Percentiles rank a stretch among this genome's conserved stretches.
Conservation (phyloP, 805 yeast genomes). For the Ogataea salicorniae region DNA sequence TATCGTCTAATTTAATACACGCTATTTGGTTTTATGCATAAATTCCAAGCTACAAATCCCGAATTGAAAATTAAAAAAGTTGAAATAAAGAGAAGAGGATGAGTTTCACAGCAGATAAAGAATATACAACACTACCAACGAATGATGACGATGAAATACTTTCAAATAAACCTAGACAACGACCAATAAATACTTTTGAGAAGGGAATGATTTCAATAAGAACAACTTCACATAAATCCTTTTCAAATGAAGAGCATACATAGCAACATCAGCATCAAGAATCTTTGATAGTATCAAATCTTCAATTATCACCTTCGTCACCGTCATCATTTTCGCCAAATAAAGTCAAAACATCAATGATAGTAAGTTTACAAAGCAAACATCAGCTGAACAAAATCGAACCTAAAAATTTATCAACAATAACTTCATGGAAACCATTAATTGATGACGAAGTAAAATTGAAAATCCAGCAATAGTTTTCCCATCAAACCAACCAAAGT, state of each 20-base stretch:
- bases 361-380: not conserved
- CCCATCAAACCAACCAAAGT: constrained; percentile 9
- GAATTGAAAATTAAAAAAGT: no score
- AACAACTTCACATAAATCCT: not conserved
- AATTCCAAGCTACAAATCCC: no score
- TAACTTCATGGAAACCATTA: not conserved
- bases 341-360: no score
- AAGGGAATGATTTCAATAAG: not conserved
- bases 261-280: not conserved
- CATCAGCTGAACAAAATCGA: not conserved
- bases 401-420: not conserved
- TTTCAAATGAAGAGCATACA: not conserved
- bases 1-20: no score
- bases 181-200: not conserved
- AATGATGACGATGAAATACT: not conserved
- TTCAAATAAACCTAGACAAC: not conserved
- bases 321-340: no score
- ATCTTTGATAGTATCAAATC: no score
- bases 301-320: no score
- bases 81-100: no score
- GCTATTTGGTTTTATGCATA: no score
- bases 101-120: no score
- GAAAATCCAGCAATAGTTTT: not conserved
- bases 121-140: no score
- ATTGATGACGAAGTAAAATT: not conserved